phyloP scores from a whole-genome alignment of 2,329 filamentous ascomycete species.

The Verticillium dahliae region DNA sequence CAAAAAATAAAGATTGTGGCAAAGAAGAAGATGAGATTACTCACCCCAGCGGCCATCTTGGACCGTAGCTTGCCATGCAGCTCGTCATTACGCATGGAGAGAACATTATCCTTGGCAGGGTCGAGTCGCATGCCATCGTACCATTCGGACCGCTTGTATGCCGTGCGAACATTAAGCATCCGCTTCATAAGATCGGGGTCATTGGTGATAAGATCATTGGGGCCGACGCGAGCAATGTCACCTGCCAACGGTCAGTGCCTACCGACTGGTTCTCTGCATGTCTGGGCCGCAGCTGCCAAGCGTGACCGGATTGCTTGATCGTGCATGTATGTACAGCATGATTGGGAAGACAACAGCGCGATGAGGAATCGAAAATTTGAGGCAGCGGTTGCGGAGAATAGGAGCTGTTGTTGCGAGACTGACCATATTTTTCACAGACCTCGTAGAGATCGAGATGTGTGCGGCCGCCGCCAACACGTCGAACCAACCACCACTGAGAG shows the following conservation, averaged over 20 bases:
- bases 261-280: not conserved
- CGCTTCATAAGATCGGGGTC: slow-evolving; percentile 30
- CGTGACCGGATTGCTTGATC: not conserved
- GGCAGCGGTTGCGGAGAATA: not conserved
- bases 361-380: not conserved
- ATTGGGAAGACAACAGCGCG: not conserved
- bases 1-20: not conserved
- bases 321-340: not conserved
- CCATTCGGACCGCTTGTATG: slow-evolving; percentile 31
- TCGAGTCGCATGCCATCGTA: slow-evolving; percentile 45
- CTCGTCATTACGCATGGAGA: slow-evolving; percentile 40
- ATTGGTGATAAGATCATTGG: slow-evolving; percentile 31
- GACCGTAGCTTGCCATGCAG: slow-evolving; percentile 33
- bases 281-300: not conserved
- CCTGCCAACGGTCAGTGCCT: slow-evolving; percentile 13
- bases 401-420: slow-evolving; percentile 3
- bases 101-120: slow-evolving; percentile 45
- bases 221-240: slow-evolving; percentile 33
- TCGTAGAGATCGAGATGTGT: slow-evolving; percentile 26
- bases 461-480: slow-evolving; percentile 18
- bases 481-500: slow-evolving; percentile 20
- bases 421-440: slow-evolving; percentile 26
- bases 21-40: slow-evolving; percentile 1
- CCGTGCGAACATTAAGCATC: slow-evolving; percentile 28
- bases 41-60: slow-evolving; percentile 44